Evolutionary conservation across 2,329 filamentous ascomycete species (phyloP).

Genomic region (Paraphoma sp.): DNA sequence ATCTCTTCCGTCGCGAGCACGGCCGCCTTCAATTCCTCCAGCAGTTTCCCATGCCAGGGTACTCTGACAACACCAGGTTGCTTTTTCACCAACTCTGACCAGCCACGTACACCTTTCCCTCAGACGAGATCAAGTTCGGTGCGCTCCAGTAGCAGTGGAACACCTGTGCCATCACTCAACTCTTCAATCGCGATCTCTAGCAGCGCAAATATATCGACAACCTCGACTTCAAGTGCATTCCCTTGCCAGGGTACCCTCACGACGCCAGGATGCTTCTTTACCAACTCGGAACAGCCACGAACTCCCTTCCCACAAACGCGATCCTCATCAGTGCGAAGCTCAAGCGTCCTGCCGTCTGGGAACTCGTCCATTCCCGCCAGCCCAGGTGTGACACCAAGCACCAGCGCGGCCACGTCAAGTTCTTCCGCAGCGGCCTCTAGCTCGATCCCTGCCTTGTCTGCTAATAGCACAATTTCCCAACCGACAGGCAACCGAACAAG

Average conservation of each 20-base stretch:
- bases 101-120: not conserved
- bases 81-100: not conserved
- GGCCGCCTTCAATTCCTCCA: too few species aligned
- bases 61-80: not conserved
- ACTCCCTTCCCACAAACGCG: not conserved
- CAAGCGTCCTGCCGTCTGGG: not conserved
- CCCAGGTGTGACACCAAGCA: not conserved
- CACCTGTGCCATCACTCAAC: not conserved
- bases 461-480: too few species aligned
- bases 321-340: not conserved
- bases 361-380: conserved; percentile 3
- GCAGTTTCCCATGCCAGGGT: not conserved
- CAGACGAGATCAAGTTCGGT: not conserved
- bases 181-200: not conserved
- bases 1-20: not conserved
- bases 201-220: not conserved
- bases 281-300: not conserved
- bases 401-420: not conserved
- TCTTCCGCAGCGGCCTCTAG: not conserved
- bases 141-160: not conserved
- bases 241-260: not conserved
- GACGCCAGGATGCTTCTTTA: not conserved
- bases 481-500: too few species aligned
- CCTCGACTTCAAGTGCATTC: not conserved
- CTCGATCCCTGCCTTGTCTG: not conserved